Evolutionary conservation across 1,284 basidiomycete genomes (phyloP), one percentile per base, ranked within the genome.

Genomic region (Phylloporus sp.): DNA sequence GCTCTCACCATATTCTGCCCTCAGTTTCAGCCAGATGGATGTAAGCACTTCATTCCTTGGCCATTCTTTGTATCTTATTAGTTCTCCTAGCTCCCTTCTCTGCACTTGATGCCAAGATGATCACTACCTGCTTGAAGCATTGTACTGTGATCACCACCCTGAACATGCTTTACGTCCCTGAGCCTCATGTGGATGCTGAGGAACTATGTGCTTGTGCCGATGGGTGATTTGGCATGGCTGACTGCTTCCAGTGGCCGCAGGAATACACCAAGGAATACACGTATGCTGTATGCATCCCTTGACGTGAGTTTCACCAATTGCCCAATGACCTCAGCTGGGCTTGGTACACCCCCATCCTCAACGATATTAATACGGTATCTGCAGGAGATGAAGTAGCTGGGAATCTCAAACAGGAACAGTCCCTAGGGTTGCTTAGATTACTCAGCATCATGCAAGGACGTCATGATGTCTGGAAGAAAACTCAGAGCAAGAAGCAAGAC

Each of bases 161-260:
- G 1, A 60, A 60, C 20, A 47, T 60, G 43, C 29, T 4, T 5
- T 60, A 45, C 20, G 25, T 60, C 39, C 59, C 27, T 10, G 41
- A 60, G 15, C 59, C 59, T 43, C 59, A 60, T 7, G 19, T 45
- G 5, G 27, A 43, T 10, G 19, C 11, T 6, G 20, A 60, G 45
- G 59, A 43, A 19, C 27, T 60, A 20, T 20, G 12, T 10, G 14
- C 59, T 19, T 2, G 19, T 45, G 59, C 59, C 29, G 59, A 60
- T 45, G 59, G 59, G 8, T 19, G 10, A 11, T 32, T 45, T 23
- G 43, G 25, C 2, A 14, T 10, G 1, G 41, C 25, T 27, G 59
- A 60, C 17, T 60, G 43, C 37, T 60, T 60, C 17, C 59, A 60
- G 43, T 60, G 59, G 59, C 59, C 27, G 3, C 59, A 60, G 32